Percentiles rank a stretch among this genome's conserved stretches.
phyloP scores from a whole-genome alignment of 1,284 basidiomycete genomes.

The Cystobasidium pallidum region DNA sequence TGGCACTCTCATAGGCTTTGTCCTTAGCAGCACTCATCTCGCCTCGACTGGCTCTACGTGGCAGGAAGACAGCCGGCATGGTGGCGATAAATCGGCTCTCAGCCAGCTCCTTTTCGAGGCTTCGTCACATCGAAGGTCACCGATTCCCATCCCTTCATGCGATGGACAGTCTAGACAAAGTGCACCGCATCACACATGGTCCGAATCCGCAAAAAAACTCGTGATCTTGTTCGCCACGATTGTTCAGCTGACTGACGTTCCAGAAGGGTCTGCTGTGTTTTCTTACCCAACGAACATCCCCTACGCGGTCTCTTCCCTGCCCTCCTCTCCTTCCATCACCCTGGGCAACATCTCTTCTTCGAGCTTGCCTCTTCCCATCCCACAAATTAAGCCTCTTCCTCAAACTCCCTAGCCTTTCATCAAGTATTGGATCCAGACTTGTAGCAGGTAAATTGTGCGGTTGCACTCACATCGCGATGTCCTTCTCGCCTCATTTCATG shows the following conservation, averaged over 20 bases:
- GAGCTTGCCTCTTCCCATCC: background rate
- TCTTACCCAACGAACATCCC: background rate
- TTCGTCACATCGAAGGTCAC: background rate
- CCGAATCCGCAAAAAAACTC: conserved; percentile 2
- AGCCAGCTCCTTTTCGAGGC: background rate
- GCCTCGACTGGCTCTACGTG: too few relatives aligned
- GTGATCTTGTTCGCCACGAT: conserved; percentile 1
- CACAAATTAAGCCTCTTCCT: background rate
- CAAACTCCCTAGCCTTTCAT: too few relatives aligned
- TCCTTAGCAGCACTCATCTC: too few relatives aligned
- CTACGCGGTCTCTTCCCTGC: background rate
- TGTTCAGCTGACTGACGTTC: background rate
- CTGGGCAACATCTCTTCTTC: background rate
- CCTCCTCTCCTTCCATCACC: background rate
- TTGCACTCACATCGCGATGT: conserved; percentile 6
- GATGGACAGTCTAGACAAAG: background rate
- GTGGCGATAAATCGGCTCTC: background rate
- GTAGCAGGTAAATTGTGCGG: background rate
- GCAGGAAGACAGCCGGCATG: too few relatives aligned
- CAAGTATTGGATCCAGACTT: too few relatives aligned
- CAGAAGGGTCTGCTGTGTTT: background rate
- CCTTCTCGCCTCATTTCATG: conserved; percentile 18
- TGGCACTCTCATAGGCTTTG: too few relatives aligned
- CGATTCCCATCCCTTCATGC: background rate
- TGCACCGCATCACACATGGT: conserved; percentile 5